Evolutionary conservation across 2,329 filamentous ascomycete genomes (phyloP), one percentile per base, ranked within the genome.

Genomic region (Aspergillus aculeatus): DNA sequence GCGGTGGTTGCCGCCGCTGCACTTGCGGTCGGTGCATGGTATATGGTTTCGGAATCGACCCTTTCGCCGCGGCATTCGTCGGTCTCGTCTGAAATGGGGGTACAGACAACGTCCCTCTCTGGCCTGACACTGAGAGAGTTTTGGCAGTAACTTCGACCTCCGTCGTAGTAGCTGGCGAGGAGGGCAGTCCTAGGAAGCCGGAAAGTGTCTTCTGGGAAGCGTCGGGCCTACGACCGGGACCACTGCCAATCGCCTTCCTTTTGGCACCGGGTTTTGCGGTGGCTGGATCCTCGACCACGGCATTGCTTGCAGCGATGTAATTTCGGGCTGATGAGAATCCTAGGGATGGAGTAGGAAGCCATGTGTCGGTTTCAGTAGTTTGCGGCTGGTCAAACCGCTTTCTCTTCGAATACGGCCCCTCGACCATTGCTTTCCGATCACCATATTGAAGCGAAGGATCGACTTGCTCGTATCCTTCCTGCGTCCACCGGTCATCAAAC

Each of bases 401-500:
- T 62, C 71, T 66, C 64, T 72, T 74, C 48, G 67, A 60, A 51
- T 62, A 65, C 5, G 66, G 66, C 49, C 66, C 70, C 57, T 64
- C 68, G 26, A 62, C 64, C 9, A 57, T 53, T n/a, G 56, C 58
- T 53, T 66, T 56, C 38, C 68, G 66, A 19, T 61, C 66, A 50
- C 79, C 73, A 77, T 78, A 81, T 60, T 73, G 75, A 4, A 66
- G 58, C 41, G 75, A 64, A 56, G 72, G 62, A 59, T 74, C 70
- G 24, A 67, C 67, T 47, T 69, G 68, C 53, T 79, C 80, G 69
- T 83, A 80, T 4, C 89, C 89, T 51, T 89, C 86, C 3, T 85
- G 68, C 0, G 90, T 89, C 76, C 87, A 91, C 11, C 83, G 70
- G 63, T 90, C 84, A 71, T 95, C 91, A 67, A 77, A 48, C 78